Evolutionary conservation across 305 asterid genomes (phyloP).

Genomic region (Withania somnifera): DNA sequence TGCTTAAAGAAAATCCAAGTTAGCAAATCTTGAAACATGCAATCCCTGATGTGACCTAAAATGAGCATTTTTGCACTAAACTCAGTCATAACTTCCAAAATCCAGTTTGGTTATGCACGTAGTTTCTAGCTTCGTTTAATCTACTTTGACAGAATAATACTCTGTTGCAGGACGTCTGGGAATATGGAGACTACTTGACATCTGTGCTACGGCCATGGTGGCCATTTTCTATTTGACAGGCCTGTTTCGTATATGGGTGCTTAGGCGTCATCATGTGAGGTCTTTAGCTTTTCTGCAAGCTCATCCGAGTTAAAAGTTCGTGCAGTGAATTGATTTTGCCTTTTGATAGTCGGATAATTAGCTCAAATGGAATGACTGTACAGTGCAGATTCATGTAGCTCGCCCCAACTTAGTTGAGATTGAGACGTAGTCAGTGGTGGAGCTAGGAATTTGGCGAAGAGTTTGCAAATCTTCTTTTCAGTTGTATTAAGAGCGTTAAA

Average conservation of each 20-base stretch:
- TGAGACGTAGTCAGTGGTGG: background rate
- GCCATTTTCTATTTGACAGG: slow-evolving; percentile 20
- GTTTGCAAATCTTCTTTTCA: no score
- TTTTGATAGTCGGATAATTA: background rate
- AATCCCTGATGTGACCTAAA: background rate
- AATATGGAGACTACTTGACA: slow-evolving; percentile 31
- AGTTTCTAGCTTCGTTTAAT: background rate
- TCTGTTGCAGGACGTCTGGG: slow-evolving; percentile 37
- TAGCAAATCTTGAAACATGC: background rate
- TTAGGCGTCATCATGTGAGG: slow-evolving; percentile 29
- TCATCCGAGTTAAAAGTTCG: background rate
- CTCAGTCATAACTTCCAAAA: background rate
- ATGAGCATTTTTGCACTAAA: background rate
- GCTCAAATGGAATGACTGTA: background rate
- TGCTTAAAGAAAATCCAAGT: background rate
- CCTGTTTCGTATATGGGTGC: slow-evolving; percentile 20
- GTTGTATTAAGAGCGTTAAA: no score
- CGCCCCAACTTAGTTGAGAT: background rate
- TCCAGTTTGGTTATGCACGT: background rate
- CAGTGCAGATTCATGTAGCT: background rate
- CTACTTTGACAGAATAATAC: background rate
- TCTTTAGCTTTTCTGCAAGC: slow-evolving; percentile 7
- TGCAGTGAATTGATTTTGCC: no score
- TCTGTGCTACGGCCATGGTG: slow-evolving; percentile 25
- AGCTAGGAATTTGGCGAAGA: no score